A percentile compares a stretch with the other conserved stretches of the same genome.
These are phyloP conservation scores for Salix arbutifolia DNA, from an alignment of 345 rosid genomes.

Conservation along the genomic window DNA sequence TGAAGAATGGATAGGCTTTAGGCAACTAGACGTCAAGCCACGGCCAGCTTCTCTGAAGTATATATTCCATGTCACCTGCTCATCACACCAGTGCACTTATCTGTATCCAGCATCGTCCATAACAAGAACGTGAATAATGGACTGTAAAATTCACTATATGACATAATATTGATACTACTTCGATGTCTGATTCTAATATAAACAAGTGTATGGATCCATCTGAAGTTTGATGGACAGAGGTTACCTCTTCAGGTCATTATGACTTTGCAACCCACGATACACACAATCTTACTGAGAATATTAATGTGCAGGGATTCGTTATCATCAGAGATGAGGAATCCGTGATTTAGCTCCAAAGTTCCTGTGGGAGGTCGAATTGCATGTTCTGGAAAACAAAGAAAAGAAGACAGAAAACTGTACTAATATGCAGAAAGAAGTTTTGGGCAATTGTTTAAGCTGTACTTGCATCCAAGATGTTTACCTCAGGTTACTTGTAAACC, in stretches of 20 bases:
- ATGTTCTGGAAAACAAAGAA: slow-evolving; percentile 50
- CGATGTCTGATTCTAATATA: too few species aligned
- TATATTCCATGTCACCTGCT: neutral
- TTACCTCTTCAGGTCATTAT: too few species aligned
- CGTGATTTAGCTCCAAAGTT: slow-evolving; percentile 62
- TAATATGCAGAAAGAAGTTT: slow-evolving; percentile 77
- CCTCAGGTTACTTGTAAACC: neutral
- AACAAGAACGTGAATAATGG: too few species aligned
- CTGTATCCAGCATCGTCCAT: too few species aligned
- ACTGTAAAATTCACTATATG: too few species aligned
- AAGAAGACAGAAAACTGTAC: slow-evolving; percentile 54
- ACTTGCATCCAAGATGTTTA: neutral
- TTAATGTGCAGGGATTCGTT: slow-evolving; percentile 58
- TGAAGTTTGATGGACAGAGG: too few species aligned
- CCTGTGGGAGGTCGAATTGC: slow-evolving; percentile 73
- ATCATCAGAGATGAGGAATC: slow-evolving; percentile 76
- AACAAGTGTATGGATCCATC: too few species aligned
- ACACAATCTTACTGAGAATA: neutral
- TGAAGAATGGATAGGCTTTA: neutral
- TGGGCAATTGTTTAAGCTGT: slow-evolving; percentile 56
- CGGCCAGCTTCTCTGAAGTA: neutral
- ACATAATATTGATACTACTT: too few species aligned
- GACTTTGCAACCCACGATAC: neutral
- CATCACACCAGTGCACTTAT: neutral
- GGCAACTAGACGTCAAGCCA: neutral